Base-by-base conservation (phyloP, 148 eudicot genomes). In the Cornus florida region DNA sequence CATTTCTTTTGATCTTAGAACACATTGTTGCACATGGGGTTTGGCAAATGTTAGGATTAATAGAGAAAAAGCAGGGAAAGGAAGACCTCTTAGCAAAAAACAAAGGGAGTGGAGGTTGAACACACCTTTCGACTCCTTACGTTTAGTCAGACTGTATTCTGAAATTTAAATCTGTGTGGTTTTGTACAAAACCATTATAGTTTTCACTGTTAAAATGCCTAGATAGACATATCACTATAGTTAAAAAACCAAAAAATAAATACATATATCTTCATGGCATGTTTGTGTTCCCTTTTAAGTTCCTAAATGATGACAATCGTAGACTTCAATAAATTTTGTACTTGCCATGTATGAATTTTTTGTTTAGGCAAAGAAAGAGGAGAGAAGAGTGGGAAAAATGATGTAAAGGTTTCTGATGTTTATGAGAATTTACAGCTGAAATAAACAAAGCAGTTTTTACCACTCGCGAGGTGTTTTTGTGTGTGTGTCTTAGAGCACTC, bases 11-110 rank as follows among this genome's bases (percentile, higher is more conserved):
- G 90, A 92, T 80, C 22, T 82, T 23, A 91, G 88, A 72, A 81
- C 83, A 28, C 79, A 75, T 0, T 87, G 79, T 84, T 94, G 98
- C 81, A 88, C 85, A 24, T 94, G 97, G 98, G 92, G 91, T 23
- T 67, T 94, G 73, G 97, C 97, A 57, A 91, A 92, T 86, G 91
- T 94, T 32, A 91, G 84, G 83, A 81, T 84, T 71, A 92, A 94
- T 59, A 81, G 97, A 88, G 95, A 90, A 74, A 94, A 91, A 16
- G 92, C 97, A 32, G 95, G 98, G 60, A 93, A 90, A 84, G 97
- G 97, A 75, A 90, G 93, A 82, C 97, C 95, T 2, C 90, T 93
- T 80, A 91, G 48, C 88, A 93, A 91, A 83, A 93, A 90, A 76
- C 97, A 93, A 81, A 82, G 85, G 19, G 97, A 93, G 75, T 93